Conservation (phyloP, 2,329 filamentous ascomycete genomes). For the Pyrenochaeta sp. region DNA sequence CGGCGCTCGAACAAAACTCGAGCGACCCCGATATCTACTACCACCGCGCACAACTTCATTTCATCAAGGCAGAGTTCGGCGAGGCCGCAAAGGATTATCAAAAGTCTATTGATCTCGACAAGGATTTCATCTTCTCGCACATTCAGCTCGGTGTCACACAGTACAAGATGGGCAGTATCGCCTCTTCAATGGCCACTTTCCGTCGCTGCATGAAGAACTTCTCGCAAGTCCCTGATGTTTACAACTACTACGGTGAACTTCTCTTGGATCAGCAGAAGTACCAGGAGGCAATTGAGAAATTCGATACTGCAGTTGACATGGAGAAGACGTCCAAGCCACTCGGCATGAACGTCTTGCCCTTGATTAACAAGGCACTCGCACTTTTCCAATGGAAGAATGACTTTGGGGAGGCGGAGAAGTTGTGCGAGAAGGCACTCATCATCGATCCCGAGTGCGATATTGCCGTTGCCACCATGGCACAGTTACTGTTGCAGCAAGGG, state of each 20-base stretch:
- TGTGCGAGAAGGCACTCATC: conserved; percentile 96
- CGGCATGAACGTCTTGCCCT: conserved; percentile 94
- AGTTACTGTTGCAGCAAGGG: conserved; percentile 95
- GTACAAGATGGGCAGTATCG: conserved; percentile 99
- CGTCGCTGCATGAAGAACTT: conserved; percentile 98
- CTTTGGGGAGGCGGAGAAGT: conserved; percentile 90
- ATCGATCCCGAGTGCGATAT: conserved; percentile 99
- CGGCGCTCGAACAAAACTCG: conserved; percentile 83
- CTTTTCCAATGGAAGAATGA: conserved; percentile 99
- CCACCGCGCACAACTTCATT: conserved; percentile 97
- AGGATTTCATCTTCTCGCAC: conserved; percentile 97
- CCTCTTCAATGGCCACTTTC: conserved; percentile 98
- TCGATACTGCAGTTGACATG: conserved; percentile 98
- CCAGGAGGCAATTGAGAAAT: conserved; percentile 95
- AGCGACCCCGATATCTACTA: conserved; percentile 98
- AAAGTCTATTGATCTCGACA: conserved; percentile 96
- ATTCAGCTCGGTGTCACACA: conserved; percentile 99
- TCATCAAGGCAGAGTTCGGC: conserved; percentile 92
- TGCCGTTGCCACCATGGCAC: conserved; percentile 97
- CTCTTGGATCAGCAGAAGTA: conserved; percentile 96
- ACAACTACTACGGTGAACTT: conserved; percentile 99
- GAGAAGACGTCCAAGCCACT: conserved; percentile 94
- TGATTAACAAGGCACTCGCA: conserved; percentile 98
- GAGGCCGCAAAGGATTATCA: conserved; percentile 98
- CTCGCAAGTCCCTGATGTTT: conserved; percentile 93